A percentile compares a stretch with the other conserved stretches of the same genome.
phyloP scores from a whole-genome alignment of 106 monocot genomes.

The Agapanthus africanus region DNA sequence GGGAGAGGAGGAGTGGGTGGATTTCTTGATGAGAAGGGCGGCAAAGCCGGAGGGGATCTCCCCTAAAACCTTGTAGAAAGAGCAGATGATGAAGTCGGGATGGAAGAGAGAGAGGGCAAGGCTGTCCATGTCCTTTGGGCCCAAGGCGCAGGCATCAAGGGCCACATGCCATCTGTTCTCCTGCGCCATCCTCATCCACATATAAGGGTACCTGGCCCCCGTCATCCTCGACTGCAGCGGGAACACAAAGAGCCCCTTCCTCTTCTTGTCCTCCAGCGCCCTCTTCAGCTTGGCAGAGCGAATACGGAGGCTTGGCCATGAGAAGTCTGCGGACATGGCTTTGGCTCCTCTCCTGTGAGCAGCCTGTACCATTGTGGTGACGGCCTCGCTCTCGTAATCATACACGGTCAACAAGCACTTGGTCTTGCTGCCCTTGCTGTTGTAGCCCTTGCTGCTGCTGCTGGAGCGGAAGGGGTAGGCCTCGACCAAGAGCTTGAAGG shows the following conservation, averaged over 20 bases:
- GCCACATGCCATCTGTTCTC: slow-evolving; percentile 71
- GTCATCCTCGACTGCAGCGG: slow-evolving; percentile 64
- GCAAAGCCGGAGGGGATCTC: slow-evolving; percentile 76
- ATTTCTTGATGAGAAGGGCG: slow-evolving; percentile 46
- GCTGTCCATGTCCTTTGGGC: slow-evolving; percentile 70
- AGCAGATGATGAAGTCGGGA: slow-evolving; percentile 82
- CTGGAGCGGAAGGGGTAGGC: slow-evolving; percentile 41
- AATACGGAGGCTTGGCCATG: slow-evolving; percentile 62
- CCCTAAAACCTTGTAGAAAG: slow-evolving; percentile 75
- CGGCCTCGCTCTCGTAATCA: slow-evolving; percentile 66
- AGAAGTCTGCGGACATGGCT: slow-evolving; percentile 37
- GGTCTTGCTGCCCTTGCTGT: no score
- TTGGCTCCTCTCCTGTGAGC: slow-evolving; percentile 39
- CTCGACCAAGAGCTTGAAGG: slow-evolving; percentile 69
- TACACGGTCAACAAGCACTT: slow-evolving; percentile 44
- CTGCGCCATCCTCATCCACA: slow-evolving; percentile 71
- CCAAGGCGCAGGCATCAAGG: slow-evolving; percentile 57
- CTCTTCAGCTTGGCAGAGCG: slow-evolving; percentile 37
- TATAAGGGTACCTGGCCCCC: slow-evolving; percentile 64
- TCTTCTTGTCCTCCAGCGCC: slow-evolving; percentile 19
- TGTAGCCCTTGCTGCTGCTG: no score
- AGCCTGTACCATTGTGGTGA: slow-evolving; percentile 27
- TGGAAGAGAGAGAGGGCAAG: slow-evolving; percentile 58
- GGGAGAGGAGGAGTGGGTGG: slow-evolving; percentile 14
- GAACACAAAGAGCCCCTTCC: slow-evolving; percentile 60